Percentiles rank a stretch among this genome's conserved stretches.
Conservation (phyloP, 2,329 filamentous ascomycete species). For the Claviceps arundinis region DNA sequence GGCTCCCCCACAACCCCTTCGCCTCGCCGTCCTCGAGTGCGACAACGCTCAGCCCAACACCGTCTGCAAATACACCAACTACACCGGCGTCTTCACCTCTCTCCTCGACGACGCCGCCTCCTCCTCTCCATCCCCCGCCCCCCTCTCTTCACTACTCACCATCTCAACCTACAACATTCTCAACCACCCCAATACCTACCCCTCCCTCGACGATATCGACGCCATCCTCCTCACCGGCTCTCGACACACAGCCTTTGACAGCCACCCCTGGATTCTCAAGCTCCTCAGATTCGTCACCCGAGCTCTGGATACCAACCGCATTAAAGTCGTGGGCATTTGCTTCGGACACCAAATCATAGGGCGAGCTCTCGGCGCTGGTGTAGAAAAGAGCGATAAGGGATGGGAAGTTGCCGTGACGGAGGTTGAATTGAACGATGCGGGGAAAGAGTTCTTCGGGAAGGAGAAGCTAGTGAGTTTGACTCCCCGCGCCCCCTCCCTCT, state of each 20-base stretch:
- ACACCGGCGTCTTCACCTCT: slow-evolving; percentile 55
- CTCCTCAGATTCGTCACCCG: slow-evolving; percentile 25
- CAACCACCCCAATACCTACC: slow-evolving; percentile 50
- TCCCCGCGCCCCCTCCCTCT: too few relatives aligned
- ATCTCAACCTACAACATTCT: slow-evolving; percentile 62
- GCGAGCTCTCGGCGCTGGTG: slow-evolving; percentile 24
- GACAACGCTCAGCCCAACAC: slow-evolving; percentile 61
- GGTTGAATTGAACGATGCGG: slow-evolving; percentile 25
- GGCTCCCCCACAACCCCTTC: slow-evolving; percentile 47
- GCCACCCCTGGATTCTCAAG: slow-evolving; percentile 30
- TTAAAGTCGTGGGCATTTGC: slow-evolving; percentile 45
- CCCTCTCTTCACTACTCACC: slow-evolving; percentile 34
- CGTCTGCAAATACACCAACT: slow-evolving; percentile 52
- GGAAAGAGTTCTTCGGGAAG: slow-evolving; percentile 25
- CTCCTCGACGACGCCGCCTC: slow-evolving; percentile 45
- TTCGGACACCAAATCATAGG: slow-evolving; percentile 37
- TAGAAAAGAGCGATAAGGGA: slow-evolving; percentile 24
- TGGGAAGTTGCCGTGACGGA: slow-evolving; percentile 33
- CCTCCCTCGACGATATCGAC: slow-evolving; percentile 60
- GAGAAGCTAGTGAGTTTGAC: slow-evolving; percentile 17
- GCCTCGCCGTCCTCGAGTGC: slow-evolving; percentile 79
- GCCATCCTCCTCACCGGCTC: slow-evolving; percentile 69
- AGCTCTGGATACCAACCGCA: slow-evolving; percentile 29
- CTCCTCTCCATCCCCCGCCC: slow-evolving; percentile 19
- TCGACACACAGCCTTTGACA: slow-evolving; percentile 38